Evolutionary conservation across 2,329 filamentous ascomycete species (phyloP).

Genomic region (Calcarisporium arbuscula): DNA sequence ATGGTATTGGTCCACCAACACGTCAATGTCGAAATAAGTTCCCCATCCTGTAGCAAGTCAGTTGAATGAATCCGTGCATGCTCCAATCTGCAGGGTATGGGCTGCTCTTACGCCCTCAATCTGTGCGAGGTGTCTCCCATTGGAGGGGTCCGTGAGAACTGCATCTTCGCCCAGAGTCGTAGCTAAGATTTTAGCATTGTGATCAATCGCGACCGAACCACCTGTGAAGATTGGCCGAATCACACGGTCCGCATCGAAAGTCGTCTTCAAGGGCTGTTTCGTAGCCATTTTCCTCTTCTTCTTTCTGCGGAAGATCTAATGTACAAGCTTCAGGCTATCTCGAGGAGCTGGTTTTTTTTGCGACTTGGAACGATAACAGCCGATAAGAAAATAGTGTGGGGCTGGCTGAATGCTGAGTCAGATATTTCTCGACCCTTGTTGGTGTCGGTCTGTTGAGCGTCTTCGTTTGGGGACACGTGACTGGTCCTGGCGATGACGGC

Average conservation of each 20-base stretch:
- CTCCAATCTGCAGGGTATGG: not conserved
- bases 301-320: too few relatives aligned
- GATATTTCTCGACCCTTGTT: too few relatives aligned
- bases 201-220: conserved; percentile 77
- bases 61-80: not conserved
- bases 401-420: too few relatives aligned
- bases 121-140: conserved; percentile 72
- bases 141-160: conserved; percentile 76
- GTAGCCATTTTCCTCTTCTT: conserved; percentile 53
- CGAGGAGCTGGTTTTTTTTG: too few relatives aligned
- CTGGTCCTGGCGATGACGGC: too few relatives aligned
- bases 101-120: conserved; percentile 68
- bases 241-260: conserved; percentile 76
- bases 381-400: too few relatives aligned
- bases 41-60: conserved; percentile 55
- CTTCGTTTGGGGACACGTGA: too few relatives aligned
- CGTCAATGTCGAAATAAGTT: conserved; percentile 68
- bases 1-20: conserved; percentile 39
- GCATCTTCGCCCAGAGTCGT: conserved; percentile 90
- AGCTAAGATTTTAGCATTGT: conserved; percentile 73
- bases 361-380: too few relatives aligned
- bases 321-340: too few relatives aligned
- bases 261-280: conserved; percentile 68
- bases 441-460: too few relatives aligned
- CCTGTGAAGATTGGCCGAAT: conserved; percentile 94